Evolutionary conservation across 441 rosid species (phyloP).

Genomic region (Gossypium gossypioides): DNA sequence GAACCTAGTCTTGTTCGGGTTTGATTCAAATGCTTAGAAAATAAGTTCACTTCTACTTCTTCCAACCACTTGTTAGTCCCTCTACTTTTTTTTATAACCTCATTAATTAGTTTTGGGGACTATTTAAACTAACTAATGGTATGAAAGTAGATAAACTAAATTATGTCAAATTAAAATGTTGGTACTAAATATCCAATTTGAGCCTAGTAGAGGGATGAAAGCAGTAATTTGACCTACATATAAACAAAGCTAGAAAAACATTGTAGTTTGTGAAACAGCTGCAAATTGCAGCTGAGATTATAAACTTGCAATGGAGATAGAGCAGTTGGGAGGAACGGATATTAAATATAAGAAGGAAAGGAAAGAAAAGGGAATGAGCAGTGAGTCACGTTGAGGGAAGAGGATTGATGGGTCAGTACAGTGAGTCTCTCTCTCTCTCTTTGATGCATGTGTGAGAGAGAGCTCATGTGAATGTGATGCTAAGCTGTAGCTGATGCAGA

Average conservation of each 20-base stretch:
- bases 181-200: no score
- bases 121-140: no score
- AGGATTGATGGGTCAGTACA: neutral
- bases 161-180: no score
- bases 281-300: neutral
- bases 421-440: neutral
- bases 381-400: neutral
- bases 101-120: no score
- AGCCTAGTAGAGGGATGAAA: no score
- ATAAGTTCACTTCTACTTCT: no score
- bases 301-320: neutral
- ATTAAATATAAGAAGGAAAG: neutral
- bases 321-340: conserved; percentile 1
- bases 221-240: no score
- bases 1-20: no score
- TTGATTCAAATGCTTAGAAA: no score
- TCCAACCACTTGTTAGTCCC: no score
- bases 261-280: neutral
- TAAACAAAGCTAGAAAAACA: neutral
- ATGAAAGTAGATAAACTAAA: no score
- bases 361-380: neutral
- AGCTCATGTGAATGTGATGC: conserved; percentile 20
- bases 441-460: conserved; percentile 7
- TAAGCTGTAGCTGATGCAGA: conserved; percentile 34
- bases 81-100: no score